Percentiles rank a stretch among this genome's conserved stretches.
Conservation (phyloP, 495 filamentous ascomycete genomes). For the Cryomyces antarcticus region DNA sequence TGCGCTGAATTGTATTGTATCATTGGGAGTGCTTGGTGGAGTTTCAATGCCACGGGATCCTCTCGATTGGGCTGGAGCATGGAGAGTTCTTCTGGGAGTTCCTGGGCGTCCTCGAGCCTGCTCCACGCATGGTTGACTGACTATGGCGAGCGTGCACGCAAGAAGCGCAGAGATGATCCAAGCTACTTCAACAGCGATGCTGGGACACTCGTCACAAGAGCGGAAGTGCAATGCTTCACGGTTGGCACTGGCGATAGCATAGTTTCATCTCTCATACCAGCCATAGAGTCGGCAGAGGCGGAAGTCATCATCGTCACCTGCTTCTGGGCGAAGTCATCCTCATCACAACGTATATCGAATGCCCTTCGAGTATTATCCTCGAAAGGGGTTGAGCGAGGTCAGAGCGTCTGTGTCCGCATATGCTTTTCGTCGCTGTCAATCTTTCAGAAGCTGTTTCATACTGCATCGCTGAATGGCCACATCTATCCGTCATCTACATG, state of each 20-base stretch:
- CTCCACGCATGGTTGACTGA: background rate
- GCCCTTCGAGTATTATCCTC: conserved; percentile 31
- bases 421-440: conserved; percentile 47
- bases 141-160: background rate
- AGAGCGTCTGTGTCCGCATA: conserved; percentile 29
- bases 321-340: conserved; percentile 47
- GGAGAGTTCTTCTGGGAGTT: too few species aligned
- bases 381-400: conserved; percentile 8
- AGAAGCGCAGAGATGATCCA: conserved; percentile 3
- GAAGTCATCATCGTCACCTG: conserved; percentile 59
- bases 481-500: conserved; percentile 35
- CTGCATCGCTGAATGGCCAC: conserved; percentile 32
- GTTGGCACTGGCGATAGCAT: conserved; percentile 38
- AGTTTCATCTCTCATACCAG: conserved; percentile 30
- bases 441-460: conserved; percentile 49
- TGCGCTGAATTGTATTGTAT: too few species aligned
- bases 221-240: conserved; percentile 25
- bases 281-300: conserved; percentile 30
- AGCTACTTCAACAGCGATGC: conserved; percentile 12
- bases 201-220: conserved; percentile 22
- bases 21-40: too few species aligned
- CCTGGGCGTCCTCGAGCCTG: background rate
- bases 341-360: conserved; percentile 26
- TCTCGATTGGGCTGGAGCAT: too few species aligned
- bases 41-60: too few species aligned